Evolutionary conservation across 1,139 yeast species (phyloP).

Genomic region (Candida pseudoviswanathii): DNA sequence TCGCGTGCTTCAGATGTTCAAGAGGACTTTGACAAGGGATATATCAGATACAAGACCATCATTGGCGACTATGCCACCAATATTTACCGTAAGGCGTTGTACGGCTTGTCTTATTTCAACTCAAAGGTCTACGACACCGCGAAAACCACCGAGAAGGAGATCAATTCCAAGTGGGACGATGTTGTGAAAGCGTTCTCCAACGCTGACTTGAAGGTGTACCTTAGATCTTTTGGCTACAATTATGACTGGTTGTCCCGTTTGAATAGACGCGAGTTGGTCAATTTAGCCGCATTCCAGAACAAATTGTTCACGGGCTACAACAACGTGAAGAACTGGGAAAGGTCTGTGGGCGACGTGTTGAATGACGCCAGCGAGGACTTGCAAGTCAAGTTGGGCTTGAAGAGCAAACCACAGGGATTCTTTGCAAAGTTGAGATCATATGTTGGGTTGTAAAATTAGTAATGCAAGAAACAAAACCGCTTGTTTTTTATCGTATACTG

Average conservation of each 20-base stretch:
- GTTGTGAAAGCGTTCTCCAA: constrained; percentile 46
- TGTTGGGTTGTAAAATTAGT: constrained; percentile 7
- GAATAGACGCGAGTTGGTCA: constrained; percentile 47
- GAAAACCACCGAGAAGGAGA: constrained; percentile 33
- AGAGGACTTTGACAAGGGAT: constrained; percentile 7
- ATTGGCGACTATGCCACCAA: constrained; percentile 8
- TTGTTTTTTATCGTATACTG: not conserved
- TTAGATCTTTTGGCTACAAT: constrained; percentile 53
- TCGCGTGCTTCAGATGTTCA: constrained; percentile 8
- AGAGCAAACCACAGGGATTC: constrained; percentile 14
- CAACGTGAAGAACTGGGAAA: constrained; percentile 24
- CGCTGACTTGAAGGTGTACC: constrained; percentile 55
- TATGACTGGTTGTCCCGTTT: constrained; percentile 32
- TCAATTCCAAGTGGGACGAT: constrained; percentile 25
- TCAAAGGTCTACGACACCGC: constrained; percentile 12
- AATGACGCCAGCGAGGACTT: constrained; percentile 22
- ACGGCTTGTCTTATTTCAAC: constrained; percentile 12
- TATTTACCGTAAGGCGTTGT: constrained; percentile 8
- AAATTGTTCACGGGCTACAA: constrained; percentile 23
- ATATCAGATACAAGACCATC: constrained; percentile 10
- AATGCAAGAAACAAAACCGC: not conserved
- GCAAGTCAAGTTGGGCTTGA: constrained; percentile 21
- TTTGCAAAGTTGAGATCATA: constrained; percentile 10
- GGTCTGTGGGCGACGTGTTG: constrained; percentile 24
- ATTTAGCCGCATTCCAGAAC: constrained; percentile 50